Evolutionary conservation across 1,284 basidiomycete species (phyloP), one percentile per base, ranked within the genome.

Genomic region (Boletellus deceptivus): DNA sequence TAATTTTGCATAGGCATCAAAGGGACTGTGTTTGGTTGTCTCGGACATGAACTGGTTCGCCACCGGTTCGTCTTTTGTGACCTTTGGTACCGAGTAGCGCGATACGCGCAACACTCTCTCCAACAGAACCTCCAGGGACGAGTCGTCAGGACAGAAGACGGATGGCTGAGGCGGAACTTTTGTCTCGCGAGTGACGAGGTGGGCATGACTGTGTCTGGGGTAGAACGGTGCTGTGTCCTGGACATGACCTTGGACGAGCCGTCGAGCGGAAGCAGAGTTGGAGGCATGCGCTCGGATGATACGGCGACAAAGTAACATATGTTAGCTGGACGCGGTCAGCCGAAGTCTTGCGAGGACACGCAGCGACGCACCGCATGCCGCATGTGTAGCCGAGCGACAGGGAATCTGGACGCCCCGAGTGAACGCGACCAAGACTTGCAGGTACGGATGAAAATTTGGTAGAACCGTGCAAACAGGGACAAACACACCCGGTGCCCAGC

Each of bases 291-390:
- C 67, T 71, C 63, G 69, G 56, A 68, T 63, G 55, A 75, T 65
- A 66, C 69, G 74, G 67, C 76, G 78, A 72, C 78, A 79, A 75
- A 75, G 70, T 66, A 72, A 80, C 78, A 81, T 81, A 79, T 73
- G 78, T 80, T 72, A 81, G 69, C 78, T 80, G 52, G 13, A 49
- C 36, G 25, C 6, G 31, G 41, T 60, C 20, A 52, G 22, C n/a
- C 31, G 14, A 3, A 13, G 39, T 24, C 16, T 46, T 18, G 39
- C 41, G 16, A 17, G 11, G 16, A 37, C 18, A 29, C 24, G 29
- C 27, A 54, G n/a, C 43, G 43, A 29, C 77, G 57, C 56, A 80
- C 79, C 75, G 67, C 80, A 81, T 80, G 63, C 76, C 78, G 72
- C 73, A 69, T 69, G 50, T 50, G 54, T 55, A 54, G 45, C 46